A percentile compares a stretch with the other conserved stretches of the same genome.
These are phyloP conservation scores for Lycium barbarum DNA, from an alignment of 257 asterid genomes.

Conservation along the genomic window DNA sequence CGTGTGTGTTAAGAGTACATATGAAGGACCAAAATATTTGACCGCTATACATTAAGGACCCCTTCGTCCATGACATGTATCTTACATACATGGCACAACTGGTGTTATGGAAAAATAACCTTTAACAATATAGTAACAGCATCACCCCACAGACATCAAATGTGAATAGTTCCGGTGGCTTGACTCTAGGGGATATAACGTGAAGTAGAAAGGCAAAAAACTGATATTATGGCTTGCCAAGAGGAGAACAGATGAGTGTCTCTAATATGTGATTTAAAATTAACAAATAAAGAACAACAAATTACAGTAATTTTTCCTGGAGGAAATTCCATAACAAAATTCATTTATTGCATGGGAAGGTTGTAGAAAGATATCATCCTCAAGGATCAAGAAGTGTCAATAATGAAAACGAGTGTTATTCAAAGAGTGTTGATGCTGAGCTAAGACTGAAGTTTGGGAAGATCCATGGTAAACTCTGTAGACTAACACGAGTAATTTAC, in stretches of 20 bases:
- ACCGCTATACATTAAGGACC: neutral
- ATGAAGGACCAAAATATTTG: neutral
- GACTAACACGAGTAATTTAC: neutral
- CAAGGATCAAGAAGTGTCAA: constrained; percentile 2
- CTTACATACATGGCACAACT: neutral
- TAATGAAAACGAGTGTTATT: neutral
- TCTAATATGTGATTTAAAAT: neutral
- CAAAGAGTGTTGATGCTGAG: neutral
- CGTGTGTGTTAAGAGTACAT: neutral
- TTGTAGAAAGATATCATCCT: neutral
- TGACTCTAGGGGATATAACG: neutral
- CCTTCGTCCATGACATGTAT: too few relatives aligned
- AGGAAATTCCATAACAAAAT: neutral
- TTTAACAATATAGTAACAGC: neutral
- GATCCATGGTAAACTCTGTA: neutral
- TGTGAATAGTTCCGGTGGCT: neutral
- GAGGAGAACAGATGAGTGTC: neutral
- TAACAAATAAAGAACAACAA: neutral
- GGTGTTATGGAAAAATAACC: neutral
- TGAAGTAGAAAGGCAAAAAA: neutral
- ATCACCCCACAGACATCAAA: neutral
- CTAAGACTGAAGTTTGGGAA: neutral
- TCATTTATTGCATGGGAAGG: neutral
- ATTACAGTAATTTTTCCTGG: neutral
- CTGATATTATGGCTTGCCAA: neutral